phyloP scores from a whole-genome alignment of 352 stramenopile species.

The Phytophthora melonis region DNA sequence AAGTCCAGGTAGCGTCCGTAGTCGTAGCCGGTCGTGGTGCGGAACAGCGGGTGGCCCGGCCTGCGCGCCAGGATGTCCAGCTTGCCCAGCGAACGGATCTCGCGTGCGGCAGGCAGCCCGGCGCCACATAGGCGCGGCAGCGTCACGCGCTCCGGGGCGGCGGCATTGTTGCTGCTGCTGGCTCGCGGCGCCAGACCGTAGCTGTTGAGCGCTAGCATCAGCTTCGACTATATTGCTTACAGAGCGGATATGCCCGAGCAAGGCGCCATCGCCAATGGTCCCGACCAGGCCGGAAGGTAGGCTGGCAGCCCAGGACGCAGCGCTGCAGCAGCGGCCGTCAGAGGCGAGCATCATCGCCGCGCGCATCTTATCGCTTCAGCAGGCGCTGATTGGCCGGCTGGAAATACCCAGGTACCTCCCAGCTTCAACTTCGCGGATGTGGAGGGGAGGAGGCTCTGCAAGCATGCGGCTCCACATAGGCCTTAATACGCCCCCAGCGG shows the following conservation, averaged over 20 bases:
- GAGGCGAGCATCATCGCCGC: background rate
- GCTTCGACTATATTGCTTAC: background rate
- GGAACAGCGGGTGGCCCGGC: constrained; percentile 58
- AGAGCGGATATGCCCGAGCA: constrained; percentile 6
- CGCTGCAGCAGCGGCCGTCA: too few species aligned
- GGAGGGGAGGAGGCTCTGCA: background rate
- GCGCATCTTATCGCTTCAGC: constrained; percentile 12
- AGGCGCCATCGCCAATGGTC: background rate
- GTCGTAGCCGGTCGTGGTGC: constrained; percentile 68
- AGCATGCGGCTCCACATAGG: background rate
- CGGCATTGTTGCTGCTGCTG: constrained; percentile 10
- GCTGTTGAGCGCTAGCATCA: constrained; percentile 59
- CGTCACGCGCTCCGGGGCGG: constrained; percentile 32
- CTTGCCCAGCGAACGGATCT: constrained; percentile 60
- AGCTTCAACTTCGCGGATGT: constrained; percentile 5
- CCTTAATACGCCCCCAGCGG: background rate
- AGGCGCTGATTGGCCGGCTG: constrained; percentile 11
- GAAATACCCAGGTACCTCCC: background rate
- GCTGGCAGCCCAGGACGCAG: background rate
- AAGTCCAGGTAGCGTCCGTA: constrained; percentile 69
- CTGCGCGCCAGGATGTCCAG: constrained; percentile 52
- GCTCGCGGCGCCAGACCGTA: constrained; percentile 43
- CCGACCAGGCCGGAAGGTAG: background rate
- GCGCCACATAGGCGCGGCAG: constrained; percentile 52
- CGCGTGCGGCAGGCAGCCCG: constrained; percentile 37